A percentile compares a stretch with the other conserved stretches of the same genome.
Evolutionary conservation across 805 yeast species (phyloP).

Genomic region (Pichia nanzhaoensis): DNA sequence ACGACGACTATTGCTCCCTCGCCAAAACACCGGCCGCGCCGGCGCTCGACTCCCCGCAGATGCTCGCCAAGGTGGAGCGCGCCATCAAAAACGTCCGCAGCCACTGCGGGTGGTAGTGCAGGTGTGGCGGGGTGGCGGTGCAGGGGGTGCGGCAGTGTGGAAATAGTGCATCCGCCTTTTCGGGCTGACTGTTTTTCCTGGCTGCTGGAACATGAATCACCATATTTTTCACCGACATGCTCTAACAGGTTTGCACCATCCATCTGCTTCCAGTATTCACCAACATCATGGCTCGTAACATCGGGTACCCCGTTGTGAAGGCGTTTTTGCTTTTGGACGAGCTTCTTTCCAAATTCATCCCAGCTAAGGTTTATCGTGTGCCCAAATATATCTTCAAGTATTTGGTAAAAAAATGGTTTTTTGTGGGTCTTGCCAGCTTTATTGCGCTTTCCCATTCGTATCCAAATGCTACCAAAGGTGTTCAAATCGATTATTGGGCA

Average conservation of each 20-base stretch:
- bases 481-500: slow-evolving; percentile 82
- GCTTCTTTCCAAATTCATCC: neutral
- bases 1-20: neutral
- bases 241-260: too few species aligned
- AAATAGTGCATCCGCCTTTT: too few species aligned
- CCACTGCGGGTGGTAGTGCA: slow-evolving; percentile 9
- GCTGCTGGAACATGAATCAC: too few species aligned
- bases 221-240: too few species aligned
- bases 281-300: neutral
- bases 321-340: neutral
- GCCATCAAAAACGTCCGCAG: slow-evolving; percentile 9
- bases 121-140: neutral
- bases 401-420: slow-evolving; percentile 58
- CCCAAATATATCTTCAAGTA: slow-evolving; percentile 4
- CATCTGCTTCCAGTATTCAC: too few species aligned
- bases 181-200: too few species aligned
- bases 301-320: slow-evolving; percentile 5
- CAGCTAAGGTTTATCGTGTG: slow-evolving; percentile 1
- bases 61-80: slow-evolving; percentile 3
- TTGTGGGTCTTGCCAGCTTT: slow-evolving; percentile 60
- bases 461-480: slow-evolving; percentile 77
- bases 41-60: slow-evolving; percentile 5
- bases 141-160: too few species aligned
- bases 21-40: too few species aligned
- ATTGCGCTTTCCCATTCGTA: slow-evolving; percentile 69